phyloP scores from a whole-genome alignment of 2,329 filamentous ascomycete genomes.

The Aspergillus fijiensis region DNA sequence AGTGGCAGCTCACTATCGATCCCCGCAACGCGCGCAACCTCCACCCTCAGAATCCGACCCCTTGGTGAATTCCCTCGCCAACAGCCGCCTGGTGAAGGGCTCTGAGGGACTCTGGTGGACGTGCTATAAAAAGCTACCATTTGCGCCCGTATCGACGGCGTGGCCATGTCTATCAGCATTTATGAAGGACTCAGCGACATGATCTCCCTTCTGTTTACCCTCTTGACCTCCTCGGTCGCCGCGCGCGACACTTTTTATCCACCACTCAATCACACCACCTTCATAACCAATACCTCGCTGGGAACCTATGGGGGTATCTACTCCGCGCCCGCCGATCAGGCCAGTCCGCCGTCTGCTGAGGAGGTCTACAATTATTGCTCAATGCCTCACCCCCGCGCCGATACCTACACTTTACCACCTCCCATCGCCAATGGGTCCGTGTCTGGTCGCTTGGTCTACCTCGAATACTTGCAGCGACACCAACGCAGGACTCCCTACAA shows the following conservation, averaged over 20 bases:
- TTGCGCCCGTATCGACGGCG: background rate
- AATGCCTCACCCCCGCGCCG: conserved; percentile 40
- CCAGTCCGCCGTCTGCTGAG: conserved; percentile 22
- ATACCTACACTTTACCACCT: conserved; percentile 33
- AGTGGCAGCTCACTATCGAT: background rate
- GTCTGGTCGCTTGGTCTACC: conserved; percentile 35
- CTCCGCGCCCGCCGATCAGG: conserved; percentile 24
- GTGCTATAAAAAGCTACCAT: background rate
- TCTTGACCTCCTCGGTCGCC: conserved; percentile 12
- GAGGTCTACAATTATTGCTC: conserved; percentile 42
- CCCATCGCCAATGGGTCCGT: conserved; percentile 29
- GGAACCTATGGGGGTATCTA: conserved; percentile 42
- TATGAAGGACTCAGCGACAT: conserved; percentile 19
- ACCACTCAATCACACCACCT: conserved; percentile 39
- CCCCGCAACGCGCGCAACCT: background rate
- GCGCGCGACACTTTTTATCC: conserved; percentile 35
- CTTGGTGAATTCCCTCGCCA: background rate
- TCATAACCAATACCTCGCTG: conserved; percentile 36
- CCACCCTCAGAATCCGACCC: background rate
- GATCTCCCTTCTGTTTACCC: conserved; percentile 12
- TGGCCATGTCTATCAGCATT: conserved; percentile 11
- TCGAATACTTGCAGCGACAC: conserved; percentile 43
- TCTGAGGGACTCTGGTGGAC: no score
- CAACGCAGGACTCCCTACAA: conserved; percentile 43
- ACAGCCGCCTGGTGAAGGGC: background rate